Percentiles rank a stretch among this genome's conserved stretches.
These are phyloP conservation scores for Alternaria rosae DNA, from an alignment of 2,329 filamentous ascomycete species.

Conservation along the genomic window DNA sequence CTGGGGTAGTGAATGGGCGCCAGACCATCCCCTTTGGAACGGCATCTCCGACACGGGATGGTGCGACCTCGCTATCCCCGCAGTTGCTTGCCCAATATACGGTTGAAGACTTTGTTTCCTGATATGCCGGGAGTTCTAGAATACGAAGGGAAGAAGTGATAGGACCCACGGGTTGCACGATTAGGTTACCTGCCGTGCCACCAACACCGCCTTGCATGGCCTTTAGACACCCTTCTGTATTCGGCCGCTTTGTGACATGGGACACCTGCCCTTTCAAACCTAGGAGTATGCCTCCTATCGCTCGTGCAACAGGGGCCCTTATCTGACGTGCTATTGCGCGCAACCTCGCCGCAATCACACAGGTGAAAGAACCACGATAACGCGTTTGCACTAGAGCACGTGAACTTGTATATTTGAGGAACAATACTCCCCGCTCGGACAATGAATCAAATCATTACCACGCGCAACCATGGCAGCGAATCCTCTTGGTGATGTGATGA, in stretches of 20 bases:
- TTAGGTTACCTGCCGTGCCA: not conserved
- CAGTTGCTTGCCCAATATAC: not conserved
- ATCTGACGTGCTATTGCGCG: constrained; percentile 7
- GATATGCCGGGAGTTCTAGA: not conserved
- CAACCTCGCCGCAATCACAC: constrained; percentile 3
- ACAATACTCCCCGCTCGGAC: not conserved
- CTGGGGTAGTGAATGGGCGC: not conserved
- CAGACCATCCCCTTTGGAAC: not conserved
- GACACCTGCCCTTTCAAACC: constrained; percentile 18
- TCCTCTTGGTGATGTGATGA: constrained; percentile 17
- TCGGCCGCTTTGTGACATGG: not conserved
- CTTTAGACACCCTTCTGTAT: not conserved
- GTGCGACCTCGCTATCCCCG: not conserved
- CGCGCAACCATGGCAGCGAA: constrained; percentile 18
- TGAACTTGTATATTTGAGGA: not conserved
- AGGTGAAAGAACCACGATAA: constrained; percentile 2
- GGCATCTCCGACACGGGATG: not conserved
- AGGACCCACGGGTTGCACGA: not conserved
- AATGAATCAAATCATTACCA: not conserved
- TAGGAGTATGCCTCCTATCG: constrained; percentile 6
- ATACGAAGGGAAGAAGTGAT: not conserved
- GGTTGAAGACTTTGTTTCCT: not conserved
- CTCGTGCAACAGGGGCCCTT: not conserved
- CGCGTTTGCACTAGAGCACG: constrained; percentile 1
- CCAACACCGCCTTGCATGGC: not conserved